Evolutionary conservation across 176 grass and related monocot species (phyloP).

Genomic region (Raddia guianensis): DNA sequence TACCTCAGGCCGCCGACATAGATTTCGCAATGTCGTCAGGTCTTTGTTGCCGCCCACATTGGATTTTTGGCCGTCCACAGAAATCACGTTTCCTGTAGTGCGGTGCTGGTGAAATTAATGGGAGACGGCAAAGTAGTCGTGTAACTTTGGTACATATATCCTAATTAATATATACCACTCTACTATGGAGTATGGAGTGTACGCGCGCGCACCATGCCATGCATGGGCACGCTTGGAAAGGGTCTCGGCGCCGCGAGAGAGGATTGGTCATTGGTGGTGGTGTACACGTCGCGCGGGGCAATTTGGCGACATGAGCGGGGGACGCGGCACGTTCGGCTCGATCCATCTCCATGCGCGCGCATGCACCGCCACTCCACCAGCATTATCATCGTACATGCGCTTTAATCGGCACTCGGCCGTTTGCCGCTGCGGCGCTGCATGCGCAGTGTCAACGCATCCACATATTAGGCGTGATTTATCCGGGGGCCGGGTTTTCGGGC

Average conservation of each 20-base stretch:
- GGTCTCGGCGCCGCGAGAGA: not conserved
- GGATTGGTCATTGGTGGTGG: not conserved
- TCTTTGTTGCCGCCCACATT: too few species aligned
- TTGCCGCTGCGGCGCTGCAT: too few species aligned
- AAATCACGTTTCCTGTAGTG: too few species aligned
- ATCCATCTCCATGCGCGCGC: not conserved
- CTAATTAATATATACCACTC: too few species aligned
- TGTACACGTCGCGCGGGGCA: not conserved
- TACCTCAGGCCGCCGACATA: too few species aligned
- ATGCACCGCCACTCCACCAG: not conserved
- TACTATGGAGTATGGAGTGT: too few species aligned
- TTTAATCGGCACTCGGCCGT: not conserved
- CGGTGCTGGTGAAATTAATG: not conserved
- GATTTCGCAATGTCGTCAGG: too few species aligned
- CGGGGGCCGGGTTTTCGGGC: too few species aligned
- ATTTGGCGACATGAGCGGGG: not conserved
- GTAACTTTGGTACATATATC: too few species aligned
- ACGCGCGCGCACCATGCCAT: not conserved
- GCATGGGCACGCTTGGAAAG: constrained; percentile 33
- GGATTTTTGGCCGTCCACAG: too few species aligned
- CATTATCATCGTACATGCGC: not conserved
- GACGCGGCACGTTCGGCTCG: not conserved
- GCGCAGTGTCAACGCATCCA: not conserved
- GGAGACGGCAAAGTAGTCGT: too few species aligned
- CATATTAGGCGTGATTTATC: too few species aligned